These are phyloP conservation scores for Lichina pygmaea DNA, from an alignment of 495 filamentous ascomycete genomes.

Conservation along the genomic window DNA sequence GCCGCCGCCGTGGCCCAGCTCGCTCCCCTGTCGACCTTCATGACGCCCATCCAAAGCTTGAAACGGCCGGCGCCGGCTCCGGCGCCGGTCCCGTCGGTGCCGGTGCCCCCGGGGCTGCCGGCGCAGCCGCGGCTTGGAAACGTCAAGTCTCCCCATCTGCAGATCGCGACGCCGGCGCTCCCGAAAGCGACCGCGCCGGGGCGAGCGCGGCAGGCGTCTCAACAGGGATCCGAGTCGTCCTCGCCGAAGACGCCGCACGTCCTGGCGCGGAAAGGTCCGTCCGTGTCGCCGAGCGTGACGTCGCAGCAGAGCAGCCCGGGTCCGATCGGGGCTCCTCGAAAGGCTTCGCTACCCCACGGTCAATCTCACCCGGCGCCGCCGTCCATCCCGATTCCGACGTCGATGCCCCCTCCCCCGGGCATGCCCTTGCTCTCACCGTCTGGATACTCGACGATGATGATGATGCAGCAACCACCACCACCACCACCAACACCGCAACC, in stretches of 20 bases:
- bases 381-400: conserved; percentile 5
- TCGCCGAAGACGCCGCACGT: conserved; percentile 34
- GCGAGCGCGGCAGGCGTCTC: conserved; percentile 48
- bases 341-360: conserved; percentile 17
- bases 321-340: conserved; percentile 4
- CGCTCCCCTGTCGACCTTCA: conserved; percentile 10
- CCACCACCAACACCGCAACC: too few species aligned
- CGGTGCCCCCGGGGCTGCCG: conserved; percentile 28
- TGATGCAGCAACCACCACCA: too few species aligned
- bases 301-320: conserved; percentile 19
- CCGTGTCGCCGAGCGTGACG: conserved; percentile 33
- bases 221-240: conserved; percentile 48
- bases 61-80: conserved; percentile 23
- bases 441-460: neutral
- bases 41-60: conserved; percentile 14
- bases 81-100: conserved; percentile 18
- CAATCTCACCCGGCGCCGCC: conserved; percentile 22
- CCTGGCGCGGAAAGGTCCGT: conserved; percentile 28
- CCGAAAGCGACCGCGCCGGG: conserved; percentile 63
- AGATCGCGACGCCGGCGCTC: conserved; percentile 51
- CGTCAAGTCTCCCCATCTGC: conserved; percentile 50
- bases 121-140: conserved; percentile 16
- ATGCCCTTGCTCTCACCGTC: conserved; percentile 16
- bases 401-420: conserved; percentile 27
- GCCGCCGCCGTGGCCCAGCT: conserved; percentile 8